phyloP scores from a whole-genome alignment of 306 rosid species.

The Begonia masoniana region DNA sequence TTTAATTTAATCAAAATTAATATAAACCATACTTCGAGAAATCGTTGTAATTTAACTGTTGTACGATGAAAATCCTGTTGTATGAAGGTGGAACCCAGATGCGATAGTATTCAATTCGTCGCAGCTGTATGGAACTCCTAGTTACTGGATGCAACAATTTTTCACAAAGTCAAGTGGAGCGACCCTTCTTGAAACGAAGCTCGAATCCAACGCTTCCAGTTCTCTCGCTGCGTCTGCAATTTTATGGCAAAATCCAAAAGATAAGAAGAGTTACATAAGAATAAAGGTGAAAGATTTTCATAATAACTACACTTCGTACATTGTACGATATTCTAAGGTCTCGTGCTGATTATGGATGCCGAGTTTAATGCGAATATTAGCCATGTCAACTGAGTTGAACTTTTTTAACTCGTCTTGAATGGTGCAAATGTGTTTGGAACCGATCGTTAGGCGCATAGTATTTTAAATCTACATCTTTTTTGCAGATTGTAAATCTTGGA shows the following conservation, averaged over 20 bases:
- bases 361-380: background rate
- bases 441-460: background rate
- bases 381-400: background rate
- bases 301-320: background rate
- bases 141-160: constrained; percentile 78
- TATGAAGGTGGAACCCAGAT: constrained; percentile 82
- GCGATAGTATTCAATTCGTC: constrained; percentile 79
- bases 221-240: constrained; percentile 57
- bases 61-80: constrained; percentile 4
- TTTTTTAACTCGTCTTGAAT: background rate
- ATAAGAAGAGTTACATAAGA: constrained; percentile 24
- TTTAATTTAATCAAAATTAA: background rate
- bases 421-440: no score
- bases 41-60: constrained; percentile 10
- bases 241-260: constrained; percentile 22
- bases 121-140: constrained; percentile 75
- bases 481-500: constrained; percentile 81
- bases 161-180: constrained; percentile 76
- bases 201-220: constrained; percentile 20
- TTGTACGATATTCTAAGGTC: background rate
- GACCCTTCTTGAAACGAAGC: constrained; percentile 43
- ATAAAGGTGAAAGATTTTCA: constrained; percentile 39
- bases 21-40: background rate
- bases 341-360: background rate
- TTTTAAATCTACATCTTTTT: background rate